Percentiles rank a stretch among this genome's conserved stretches.
Evolutionary conservation across 129 eudicot genomes (phyloP).

Genomic region (Flaveria trinervia): DNA sequence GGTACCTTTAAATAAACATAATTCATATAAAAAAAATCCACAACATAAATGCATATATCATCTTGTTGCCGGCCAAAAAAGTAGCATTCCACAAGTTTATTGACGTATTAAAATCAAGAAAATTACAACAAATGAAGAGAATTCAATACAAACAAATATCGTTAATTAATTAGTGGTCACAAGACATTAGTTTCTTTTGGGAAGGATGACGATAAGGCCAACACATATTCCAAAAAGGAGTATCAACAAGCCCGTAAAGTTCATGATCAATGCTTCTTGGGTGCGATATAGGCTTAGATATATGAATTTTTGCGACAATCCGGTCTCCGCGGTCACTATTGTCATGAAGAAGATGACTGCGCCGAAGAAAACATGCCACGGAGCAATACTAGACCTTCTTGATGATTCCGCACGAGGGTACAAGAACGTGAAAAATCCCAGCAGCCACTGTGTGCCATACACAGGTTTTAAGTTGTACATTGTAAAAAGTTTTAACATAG

Average conservation of each 20-base stretch:
- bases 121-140: background rate
- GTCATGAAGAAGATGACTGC: conserved; percentile 54
- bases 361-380: conserved; percentile 71
- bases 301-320: conserved; percentile 49
- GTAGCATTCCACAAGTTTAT: background rate
- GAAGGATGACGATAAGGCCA: conserved; percentile 49
- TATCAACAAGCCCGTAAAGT: conserved; percentile 64
- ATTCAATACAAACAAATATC: background rate
- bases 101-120: background rate
- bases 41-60: background rate
- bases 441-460: conserved; percentile 49
- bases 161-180: background rate
- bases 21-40: background rate
- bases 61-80: no score
- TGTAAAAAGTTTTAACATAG: background rate
- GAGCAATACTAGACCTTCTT: conserved; percentile 47
- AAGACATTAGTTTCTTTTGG: conserved; percentile 18
- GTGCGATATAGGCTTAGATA: conserved; percentile 31
- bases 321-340: conserved; percentile 53
- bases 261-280: conserved; percentile 69
- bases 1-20: background rate
- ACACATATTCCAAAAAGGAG: conserved; percentile 59
- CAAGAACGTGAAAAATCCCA: conserved; percentile 53
- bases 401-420: conserved; percentile 44
- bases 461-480: background rate